Base-by-base conservation (phyloP, 306 rosid species). In the Spatholobus suberectus region DNA sequence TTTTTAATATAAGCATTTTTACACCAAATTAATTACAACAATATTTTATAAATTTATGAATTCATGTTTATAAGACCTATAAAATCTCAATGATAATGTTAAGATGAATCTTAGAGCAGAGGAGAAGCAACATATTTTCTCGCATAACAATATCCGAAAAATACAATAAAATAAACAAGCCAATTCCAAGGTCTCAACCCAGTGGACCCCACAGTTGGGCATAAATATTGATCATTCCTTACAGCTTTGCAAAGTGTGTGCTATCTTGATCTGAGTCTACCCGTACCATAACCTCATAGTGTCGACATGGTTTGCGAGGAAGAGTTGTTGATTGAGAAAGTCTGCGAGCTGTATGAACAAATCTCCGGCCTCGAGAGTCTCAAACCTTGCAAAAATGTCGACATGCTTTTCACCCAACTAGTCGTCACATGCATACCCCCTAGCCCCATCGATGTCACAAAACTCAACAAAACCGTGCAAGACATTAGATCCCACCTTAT, bases 371-470 rank as follows among this genome's bases (percentile, higher is more conserved):
- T 95, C 0, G 88, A 88, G 24, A 80, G 77, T 78, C 98, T 93
- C 20, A 93, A 91, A 78, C 98, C 98, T 29, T 86, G 89, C 82
- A 81, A 93, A 49, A 79, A 95, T 87, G 98, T 95, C 85, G 90
- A 95, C 98, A 93, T 43, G 14, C 93, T 95, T 43, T 93, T 95
- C 89, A 93, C 93, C 6, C 38, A 91, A 54, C 90, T 95, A 2
- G 98, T 95, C 20, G 87, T 77, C 83, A 89, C 97, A 55, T 93
- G 98, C 95, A 93, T 88, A 77, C 88, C 97, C 35, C 93, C 95
- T 6, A 79, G 61, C 44, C 94, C 92, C 1, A 83, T 95, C 13
- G 94, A 95, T 51, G 91, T 93, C 37, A 73, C 85, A 43, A 91
- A 76, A 4, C 90, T 86, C 10, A 6, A 79, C 72, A 80, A 78